These are phyloP conservation scores for Geosiphon pyriformis DNA, from an alignment of 192 early-diverging fungal genomes.

Conservation along the genomic window DNA sequence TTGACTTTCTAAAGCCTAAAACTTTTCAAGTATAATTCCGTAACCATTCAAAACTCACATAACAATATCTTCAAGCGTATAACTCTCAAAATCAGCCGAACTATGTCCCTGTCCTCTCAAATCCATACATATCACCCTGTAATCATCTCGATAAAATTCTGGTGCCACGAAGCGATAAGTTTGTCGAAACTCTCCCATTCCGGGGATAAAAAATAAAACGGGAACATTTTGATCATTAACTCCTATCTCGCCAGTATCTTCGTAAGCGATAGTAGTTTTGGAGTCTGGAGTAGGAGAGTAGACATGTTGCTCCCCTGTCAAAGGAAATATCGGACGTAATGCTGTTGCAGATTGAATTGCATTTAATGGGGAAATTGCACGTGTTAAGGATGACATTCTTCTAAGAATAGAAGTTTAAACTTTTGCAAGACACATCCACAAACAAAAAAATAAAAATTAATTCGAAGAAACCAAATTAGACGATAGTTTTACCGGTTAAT, in stretches of 20 bases:
- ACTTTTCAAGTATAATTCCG: no score
- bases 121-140: background rate
- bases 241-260: background rate
- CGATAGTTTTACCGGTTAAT: no score
- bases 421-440: no score
- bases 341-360: background rate
- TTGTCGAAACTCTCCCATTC: background rate
- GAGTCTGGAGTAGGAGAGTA: background rate
- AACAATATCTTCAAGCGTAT: slow-evolving; percentile 3
- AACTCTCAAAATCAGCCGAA: background rate
- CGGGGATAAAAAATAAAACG: slow-evolving; percentile 1
- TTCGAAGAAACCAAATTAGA: no score
- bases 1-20: background rate
- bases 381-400: no score
- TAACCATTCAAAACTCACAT: background rate
- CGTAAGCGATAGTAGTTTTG: background rate
- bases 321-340: background rate
- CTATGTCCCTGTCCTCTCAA: background rate
- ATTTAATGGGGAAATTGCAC: background rate
- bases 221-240: background rate
- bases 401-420: no score
- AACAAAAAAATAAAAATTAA: no score
- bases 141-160: background rate
- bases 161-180: slow-evolving; percentile 2
- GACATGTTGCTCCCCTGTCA: background rate